A percentile compares a stretch with the other conserved stretches of the same genome.
Evolutionary conservation across 73 alveolate genomes (phyloP).

Genomic region (Breviolum minutum): DNA sequence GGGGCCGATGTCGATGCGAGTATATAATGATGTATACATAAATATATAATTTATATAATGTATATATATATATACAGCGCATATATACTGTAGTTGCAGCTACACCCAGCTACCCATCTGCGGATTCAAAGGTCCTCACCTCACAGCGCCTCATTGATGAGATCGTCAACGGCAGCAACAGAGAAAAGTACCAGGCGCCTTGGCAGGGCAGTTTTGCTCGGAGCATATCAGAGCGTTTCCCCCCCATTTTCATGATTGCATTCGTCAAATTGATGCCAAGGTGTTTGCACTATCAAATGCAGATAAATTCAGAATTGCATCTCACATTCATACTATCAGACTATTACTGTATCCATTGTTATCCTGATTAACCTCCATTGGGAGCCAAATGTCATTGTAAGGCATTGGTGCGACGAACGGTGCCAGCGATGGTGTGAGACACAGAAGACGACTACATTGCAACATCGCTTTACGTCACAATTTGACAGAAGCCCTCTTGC

Average conservation of each 20-base stretch:
- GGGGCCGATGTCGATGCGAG: no score
- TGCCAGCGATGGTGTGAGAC: slow-evolving; percentile 45
- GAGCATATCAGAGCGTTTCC: no score
- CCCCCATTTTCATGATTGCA: no score
- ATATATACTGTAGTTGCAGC: no score
- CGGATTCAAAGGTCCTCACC: slow-evolving; percentile 45
- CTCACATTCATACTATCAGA: not conserved
- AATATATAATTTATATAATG: no score
- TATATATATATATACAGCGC: no score
- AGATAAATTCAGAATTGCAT: no score
- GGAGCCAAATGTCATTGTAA: not conserved
- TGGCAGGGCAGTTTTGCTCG: not conserved
- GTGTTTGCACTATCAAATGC: no score
- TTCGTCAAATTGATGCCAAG: no score
- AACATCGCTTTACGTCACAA: no score
- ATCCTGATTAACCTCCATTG: not conserved
- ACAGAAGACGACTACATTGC: not conserved
- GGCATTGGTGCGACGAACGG: slow-evolving; percentile 84
- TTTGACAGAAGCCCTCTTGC: not conserved
- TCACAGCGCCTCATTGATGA: slow-evolving; percentile 84
- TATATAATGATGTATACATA: no score
- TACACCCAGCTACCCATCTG: not conserved
- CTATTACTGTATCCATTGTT: not conserved
- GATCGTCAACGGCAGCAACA: slow-evolving; percentile 61
- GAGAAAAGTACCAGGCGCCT: slow-evolving; percentile 79